Base-by-base conservation (phyloP, 371 early-diverging fungal genomes). In the Haplosporangium sp. region DNA sequence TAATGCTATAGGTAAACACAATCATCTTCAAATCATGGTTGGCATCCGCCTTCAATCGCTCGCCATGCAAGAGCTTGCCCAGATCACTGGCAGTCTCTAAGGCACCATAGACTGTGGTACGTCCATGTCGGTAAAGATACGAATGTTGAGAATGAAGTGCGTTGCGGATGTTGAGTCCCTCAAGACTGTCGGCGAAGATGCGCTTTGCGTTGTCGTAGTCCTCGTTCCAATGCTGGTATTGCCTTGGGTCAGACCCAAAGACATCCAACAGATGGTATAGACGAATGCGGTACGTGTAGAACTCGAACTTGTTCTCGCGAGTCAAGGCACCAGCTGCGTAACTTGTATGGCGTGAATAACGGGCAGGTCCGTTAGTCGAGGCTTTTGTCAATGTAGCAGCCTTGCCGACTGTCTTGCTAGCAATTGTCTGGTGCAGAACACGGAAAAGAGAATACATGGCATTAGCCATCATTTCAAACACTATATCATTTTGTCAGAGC, bases 331-430 rank as follows among this genome's bases (percentile, higher is more conserved):
- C 80, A 5, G 80, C 80, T 16, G 80, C 80, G 21, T 79, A 79
- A 59, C 80, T 79, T n/a, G 80, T 79, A 38, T 79, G 80, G 43
- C 80, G 80, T 18, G 80, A 79, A 66, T 43, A 79, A 12, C 69
- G 73, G 2, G 55, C 69, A 1, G 80, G 80, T 8, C 80, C 80
- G 7, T 43, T 48, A 11, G 80, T 73, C 7, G 80, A 62, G 16
- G 69, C 51, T 16, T 57, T 50, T 9, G 54, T 29, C 57, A 77
- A 29, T 16, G 23, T 18, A 18, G 62, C 69, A 5, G 53, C 36
- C 18, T 59, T 51, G 36, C 69, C 64, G 9, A 38, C 23, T 13
- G 57, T 79, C n/a, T 66, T 38, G 5, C 45, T 61, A 5, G 57
- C 69, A 8, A 40, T 58, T 3, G 71, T 70, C 70, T 69, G 52